Percentiles rank a stretch among this genome's conserved stretches.
Evolutionary conservation across 176 grass and related monocot genomes (phyloP).

Genomic region (Paspalum notatum): DNA sequence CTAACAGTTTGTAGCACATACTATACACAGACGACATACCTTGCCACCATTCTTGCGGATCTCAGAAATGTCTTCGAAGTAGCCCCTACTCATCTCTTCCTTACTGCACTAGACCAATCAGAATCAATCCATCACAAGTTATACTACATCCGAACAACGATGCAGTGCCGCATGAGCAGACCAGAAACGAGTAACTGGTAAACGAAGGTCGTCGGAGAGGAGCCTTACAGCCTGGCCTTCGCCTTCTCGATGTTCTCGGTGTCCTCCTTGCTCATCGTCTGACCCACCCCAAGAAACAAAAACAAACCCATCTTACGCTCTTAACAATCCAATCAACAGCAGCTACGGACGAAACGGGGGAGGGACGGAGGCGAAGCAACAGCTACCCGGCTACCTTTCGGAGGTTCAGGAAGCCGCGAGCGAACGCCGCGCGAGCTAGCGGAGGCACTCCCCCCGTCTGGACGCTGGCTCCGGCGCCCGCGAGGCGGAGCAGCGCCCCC

Average conservation of each 20-base stretch:
- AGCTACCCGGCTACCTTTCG: slow-evolving; percentile 53
- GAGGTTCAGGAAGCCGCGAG: slow-evolving; percentile 53
- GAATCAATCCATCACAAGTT: slow-evolving; percentile 18
- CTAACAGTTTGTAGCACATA: not conserved
- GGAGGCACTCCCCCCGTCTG: not conserved
- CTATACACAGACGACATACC: slow-evolving; percentile 36
- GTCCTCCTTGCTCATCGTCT: slow-evolving; percentile 58
- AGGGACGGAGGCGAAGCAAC: not conserved
- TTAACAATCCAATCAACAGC: not conserved
- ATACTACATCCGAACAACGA: not conserved
- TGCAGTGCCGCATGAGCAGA: not conserved
- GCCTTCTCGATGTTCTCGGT: slow-evolving; percentile 47
- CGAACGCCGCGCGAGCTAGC: slow-evolving; percentile 17
- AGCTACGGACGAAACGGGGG: not conserved
- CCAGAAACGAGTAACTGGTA: not conserved
- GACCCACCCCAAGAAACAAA: not conserved
- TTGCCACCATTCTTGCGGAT: slow-evolving; percentile 75
- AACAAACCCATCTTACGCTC: not conserved
- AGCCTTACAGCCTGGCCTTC: slow-evolving; percentile 79
- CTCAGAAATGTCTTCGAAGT: slow-evolving; percentile 77
- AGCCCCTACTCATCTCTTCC: slow-evolving; percentile 73
- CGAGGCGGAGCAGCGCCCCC: slow-evolving; percentile 17
- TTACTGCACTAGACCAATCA: slow-evolving; percentile 65
- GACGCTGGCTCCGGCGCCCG: not conserved
- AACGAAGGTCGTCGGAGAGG: slow-evolving; percentile 15